phyloP scores from a whole-genome alignment of 345 rosid species.

The Triadica sebifera region DNA sequence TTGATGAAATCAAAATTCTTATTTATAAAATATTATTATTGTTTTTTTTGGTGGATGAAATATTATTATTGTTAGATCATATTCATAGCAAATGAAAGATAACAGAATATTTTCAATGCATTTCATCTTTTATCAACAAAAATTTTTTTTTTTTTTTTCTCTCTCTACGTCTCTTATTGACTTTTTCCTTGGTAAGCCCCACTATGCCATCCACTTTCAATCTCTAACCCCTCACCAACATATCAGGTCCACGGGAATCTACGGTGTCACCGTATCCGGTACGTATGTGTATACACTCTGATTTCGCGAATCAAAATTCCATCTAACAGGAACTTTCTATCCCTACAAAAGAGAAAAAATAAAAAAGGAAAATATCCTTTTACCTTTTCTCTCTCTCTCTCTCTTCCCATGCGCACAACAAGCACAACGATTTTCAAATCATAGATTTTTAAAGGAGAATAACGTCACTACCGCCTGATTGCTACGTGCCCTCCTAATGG shows the following conservation, averaged over 20 bases:
- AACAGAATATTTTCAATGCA: too few relatives aligned
- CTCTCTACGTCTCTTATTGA: conserved; percentile 21
- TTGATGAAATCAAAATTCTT: too few relatives aligned
- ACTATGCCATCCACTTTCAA: neutral
- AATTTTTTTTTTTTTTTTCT: too few relatives aligned
- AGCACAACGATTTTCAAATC: neutral
- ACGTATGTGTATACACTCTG: conserved; percentile 23
- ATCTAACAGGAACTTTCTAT: conserved; percentile 2
- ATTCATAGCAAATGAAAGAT: too few relatives aligned
- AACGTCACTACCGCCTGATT: conserved; percentile 19
- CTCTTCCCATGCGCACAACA: neutral
- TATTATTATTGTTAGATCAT: too few relatives aligned
- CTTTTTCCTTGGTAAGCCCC: conserved; percentile 21
- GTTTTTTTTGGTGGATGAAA: too few relatives aligned
- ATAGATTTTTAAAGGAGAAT: conserved; percentile 3
- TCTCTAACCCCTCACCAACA: neutral
- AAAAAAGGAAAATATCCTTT: neutral
- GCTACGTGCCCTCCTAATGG: conserved; percentile 24
- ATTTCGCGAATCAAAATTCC: neutral
- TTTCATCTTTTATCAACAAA: too few relatives aligned
- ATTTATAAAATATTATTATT: too few relatives aligned
- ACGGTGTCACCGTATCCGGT: conserved; percentile 22
- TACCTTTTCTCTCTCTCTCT: neutral
- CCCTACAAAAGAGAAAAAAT: neutral
- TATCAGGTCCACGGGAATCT: too few relatives aligned